Percentiles rank a stretch among this genome's conserved stretches.
Conservation (phyloP, 2,329 filamentous ascomycete species). For the Neonectria hederae region DNA sequence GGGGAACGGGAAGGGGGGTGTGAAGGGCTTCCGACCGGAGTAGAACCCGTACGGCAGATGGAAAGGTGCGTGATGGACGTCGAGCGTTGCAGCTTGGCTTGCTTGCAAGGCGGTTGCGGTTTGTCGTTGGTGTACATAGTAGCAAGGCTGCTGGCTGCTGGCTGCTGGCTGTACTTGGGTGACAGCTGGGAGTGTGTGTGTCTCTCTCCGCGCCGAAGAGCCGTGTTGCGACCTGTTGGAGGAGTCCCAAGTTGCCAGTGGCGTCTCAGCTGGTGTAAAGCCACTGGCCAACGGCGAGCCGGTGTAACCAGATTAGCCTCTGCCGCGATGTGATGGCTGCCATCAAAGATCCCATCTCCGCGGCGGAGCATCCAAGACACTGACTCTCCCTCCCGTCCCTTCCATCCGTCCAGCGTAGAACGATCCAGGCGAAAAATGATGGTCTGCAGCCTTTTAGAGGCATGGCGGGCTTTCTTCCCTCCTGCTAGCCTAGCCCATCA, state of each 20-base stretch:
- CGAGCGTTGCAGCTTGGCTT: slow-evolving; percentile 12
- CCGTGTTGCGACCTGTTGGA: not conserved
- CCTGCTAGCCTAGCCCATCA: not conserved
- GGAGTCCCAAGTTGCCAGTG: not conserved
- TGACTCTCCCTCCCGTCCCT: not conserved
- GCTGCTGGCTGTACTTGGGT: not conserved
- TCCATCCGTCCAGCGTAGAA: not conserved
- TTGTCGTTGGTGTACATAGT: not conserved
- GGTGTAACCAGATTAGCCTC: not conserved
- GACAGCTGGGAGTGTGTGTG: not conserved
- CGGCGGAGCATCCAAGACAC: not conserved
- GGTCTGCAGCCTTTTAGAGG: not conserved
- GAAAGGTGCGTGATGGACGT: slow-evolving; percentile 13
- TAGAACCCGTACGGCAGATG: slow-evolving; percentile 6
- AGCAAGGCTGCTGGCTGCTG: no score
- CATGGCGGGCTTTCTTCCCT: not conserved
- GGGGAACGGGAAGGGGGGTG: slow-evolving; percentile 9
- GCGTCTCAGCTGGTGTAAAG: not conserved
- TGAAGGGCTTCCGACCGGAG: not conserved
- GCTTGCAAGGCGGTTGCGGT: not conserved
- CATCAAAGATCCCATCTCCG: not conserved
- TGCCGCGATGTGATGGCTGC: not conserved
- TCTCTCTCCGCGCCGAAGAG: slow-evolving; percentile 13
- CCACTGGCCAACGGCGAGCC: no score
- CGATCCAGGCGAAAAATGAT: not conserved